Conservation (phyloP, 2,329 filamentous ascomycete species). For the Tolypocladium endophyticum region DNA sequence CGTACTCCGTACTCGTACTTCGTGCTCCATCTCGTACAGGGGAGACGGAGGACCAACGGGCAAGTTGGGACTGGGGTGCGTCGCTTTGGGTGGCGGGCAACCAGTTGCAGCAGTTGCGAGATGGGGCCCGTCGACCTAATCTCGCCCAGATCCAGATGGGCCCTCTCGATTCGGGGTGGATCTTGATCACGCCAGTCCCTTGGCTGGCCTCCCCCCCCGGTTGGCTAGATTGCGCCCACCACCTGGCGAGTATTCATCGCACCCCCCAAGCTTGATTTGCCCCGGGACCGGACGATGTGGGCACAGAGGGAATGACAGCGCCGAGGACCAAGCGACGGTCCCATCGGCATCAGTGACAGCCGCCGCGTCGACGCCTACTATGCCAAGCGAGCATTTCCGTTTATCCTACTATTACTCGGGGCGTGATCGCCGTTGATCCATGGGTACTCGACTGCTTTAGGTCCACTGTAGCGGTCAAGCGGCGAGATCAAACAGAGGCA, state of each 20-base stretch:
- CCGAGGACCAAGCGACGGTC: neutral
- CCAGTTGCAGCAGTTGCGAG: neutral
- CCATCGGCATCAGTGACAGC: neutral
- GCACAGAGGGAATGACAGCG: neutral
- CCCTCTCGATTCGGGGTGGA: slow-evolving; percentile 5
- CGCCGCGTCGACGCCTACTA: neutral
- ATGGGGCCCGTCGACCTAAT: slow-evolving; percentile 8
- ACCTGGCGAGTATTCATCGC: neutral
- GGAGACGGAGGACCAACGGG: neutral
- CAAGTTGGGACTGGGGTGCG: neutral
- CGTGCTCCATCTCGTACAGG: neutral
- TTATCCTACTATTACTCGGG: neutral
- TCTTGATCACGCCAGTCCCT: slow-evolving; percentile 10
- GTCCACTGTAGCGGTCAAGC: neutral
- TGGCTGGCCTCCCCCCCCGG: neutral
- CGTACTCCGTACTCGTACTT: too few relatives aligned
- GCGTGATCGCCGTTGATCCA: neutral
- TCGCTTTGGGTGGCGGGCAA: neutral
- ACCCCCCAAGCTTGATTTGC: neutral
- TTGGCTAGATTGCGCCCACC: neutral
- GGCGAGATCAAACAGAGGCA: neutral
- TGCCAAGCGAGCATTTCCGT: neutral
- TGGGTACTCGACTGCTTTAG: neutral
- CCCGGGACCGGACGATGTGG: neutral
- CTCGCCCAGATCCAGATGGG: slow-evolving; percentile 10